Conservation (phyloP, 495 filamentous ascomycete genomes). For the Xylaria telfairii region DNA sequence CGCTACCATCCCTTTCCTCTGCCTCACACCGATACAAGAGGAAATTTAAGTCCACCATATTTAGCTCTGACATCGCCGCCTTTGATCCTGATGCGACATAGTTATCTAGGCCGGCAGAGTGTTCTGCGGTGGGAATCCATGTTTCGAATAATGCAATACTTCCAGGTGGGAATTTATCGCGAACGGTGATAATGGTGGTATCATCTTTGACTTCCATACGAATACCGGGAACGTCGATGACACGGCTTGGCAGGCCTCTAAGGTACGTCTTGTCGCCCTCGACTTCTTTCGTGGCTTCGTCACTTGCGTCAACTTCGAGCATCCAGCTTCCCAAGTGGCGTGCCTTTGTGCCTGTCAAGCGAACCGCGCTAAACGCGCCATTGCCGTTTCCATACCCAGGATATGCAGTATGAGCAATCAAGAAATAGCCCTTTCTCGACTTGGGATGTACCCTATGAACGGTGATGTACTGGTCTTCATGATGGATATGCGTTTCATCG, state of each 20-base stretch:
- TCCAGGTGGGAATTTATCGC: constrained; percentile 83
- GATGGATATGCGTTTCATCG: constrained; percentile 94
- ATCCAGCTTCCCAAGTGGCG: constrained; percentile 87
- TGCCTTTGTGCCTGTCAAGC: constrained; percentile 73
- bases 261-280: constrained; percentile 72
- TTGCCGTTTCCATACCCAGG: constrained; percentile 84
- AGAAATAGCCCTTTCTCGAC: constrained; percentile 88
- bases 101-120: constrained; percentile 77
- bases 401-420: constrained; percentile 94
- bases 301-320: constrained; percentile 77
- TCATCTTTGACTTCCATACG: constrained; percentile 68
- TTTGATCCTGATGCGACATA: constrained; percentile 83
- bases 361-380: constrained; percentile 75
- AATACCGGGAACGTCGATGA: constrained; percentile 73
- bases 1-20: constrained; percentile 84
- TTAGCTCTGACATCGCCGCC: constrained; percentile 74
- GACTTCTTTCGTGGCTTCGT: constrained; percentile 67
- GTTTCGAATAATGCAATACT: constrained; percentile 96
- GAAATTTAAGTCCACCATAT: constrained; percentile 87
- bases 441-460: constrained; percentile 93
- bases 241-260: constrained; percentile 79
- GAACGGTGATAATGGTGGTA: constrained; percentile 81
- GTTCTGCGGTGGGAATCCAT: constrained; percentile 84
- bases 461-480: constrained; percentile 94
- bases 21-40: constrained; percentile 89